Evolutionary conservation across 805 yeast species (phyloP), one percentile per base, ranked within the genome.

Genomic region (Barnettozyma californica): DNA sequence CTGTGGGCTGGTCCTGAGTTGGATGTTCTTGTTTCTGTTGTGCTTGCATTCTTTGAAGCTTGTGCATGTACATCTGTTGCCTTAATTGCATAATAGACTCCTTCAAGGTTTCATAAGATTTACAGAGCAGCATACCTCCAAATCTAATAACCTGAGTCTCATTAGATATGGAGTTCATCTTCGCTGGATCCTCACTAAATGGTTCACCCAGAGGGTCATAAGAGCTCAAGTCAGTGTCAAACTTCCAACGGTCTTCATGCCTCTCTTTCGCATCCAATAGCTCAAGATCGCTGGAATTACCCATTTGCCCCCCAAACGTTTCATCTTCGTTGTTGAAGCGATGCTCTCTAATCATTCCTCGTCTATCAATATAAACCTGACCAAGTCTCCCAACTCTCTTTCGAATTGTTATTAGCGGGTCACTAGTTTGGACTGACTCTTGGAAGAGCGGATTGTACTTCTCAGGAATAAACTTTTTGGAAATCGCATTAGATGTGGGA

Each of bases 91-190:
- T 76, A 47, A 87, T 81, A 19, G 91, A 84, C 61, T 90, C 89
- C 57, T 88, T 72, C 53, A 83, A 69, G 44, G 83, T 76, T 46
- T 90, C 97, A 61, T 87, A 87, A 0, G 97, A 83, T 65, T 91
- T 92, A 4, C 94, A 80, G 38, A 90, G 72, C 29, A 92, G 68
- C 97, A 90, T 90, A 7, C 95, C 80, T 9, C 97, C 96, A 67
- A 91, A 91, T 51, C 97, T 73, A 27, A 92, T 87, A 1, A 87
- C 83, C 66, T 91, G 97, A 1, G 97, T 90, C 45, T 83, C 92
- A 46, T 84, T 84, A 13, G 89, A 79, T 38, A 91, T 88, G 53
- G 85, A 84, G 61, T 91, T 91, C 58, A 91, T 73, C 47, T 78
- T 76, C 0, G 96, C 82, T 0, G 97, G 97, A 64, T 89, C 96